Base-by-base conservation (phyloP, 2,329 filamentous ascomycete genomes). In the Pseudopyricularia cyperi region DNA sequence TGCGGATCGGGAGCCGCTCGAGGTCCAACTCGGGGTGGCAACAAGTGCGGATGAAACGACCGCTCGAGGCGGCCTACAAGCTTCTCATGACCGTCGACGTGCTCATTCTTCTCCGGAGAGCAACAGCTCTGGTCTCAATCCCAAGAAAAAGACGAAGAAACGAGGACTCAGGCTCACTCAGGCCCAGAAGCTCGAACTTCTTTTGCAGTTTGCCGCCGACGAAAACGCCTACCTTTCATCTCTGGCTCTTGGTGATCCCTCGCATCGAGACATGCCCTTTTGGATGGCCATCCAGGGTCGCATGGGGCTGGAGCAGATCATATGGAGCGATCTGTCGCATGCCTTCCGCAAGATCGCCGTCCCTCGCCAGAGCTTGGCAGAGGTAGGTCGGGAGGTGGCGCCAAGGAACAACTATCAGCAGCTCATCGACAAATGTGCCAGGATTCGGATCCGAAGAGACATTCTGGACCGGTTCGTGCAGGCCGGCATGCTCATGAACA, bases 401-500 rank as follows among this genome's bases (percentile, higher is more conserved):
- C 34, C 32, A 14, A 17, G 28, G 7, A 22, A 15, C 12, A 33
- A 51, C 1, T 14, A 7, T 2, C 19, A 51, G 3, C 15, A 26
- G n/a, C 35, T 51, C 22, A 51, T 51, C n/a, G 49, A 51, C 24
- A 30, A 22, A 7, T 51, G 49, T 37, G 35, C 37, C 15, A 19
- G 2, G 1, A 51, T 44, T 8, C 17, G 26, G 22, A 42, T 22
- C 11, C 24, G 37, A 3, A 28, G 49, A 8, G 9, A 39, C 3
- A 22, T 15, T 3, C 35, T 51, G n/a, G 37, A 51, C 15, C 24
- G 17, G 4, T 32, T 42, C 17, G 28, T 44, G 8, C 17, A 44
- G 4, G 17, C 35, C 1, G n/a, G 35, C 3, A 7, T 11, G 17
- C n/a, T 51, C 28, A 9, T 14, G 2, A 5, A 11, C 6, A 28